Evolutionary conservation across 768 basidiomycete species (phyloP), one percentile per base, ranked within the genome.

Genomic region (Pulveroboletus sp.): DNA sequence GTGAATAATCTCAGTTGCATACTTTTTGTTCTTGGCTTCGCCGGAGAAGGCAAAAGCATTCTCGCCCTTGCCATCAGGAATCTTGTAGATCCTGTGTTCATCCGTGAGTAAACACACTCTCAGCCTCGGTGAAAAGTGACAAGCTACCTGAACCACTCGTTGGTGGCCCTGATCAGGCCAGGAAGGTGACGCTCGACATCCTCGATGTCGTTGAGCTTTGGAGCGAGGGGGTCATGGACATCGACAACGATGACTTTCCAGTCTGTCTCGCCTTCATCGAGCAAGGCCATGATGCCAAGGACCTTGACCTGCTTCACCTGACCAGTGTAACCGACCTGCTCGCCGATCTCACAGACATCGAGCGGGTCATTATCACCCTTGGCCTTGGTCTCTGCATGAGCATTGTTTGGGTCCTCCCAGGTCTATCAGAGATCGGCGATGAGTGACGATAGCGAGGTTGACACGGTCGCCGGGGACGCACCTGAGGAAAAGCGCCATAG

Each of bases 241-340:
- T 98, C 96, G 58, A 98, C 92, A 68, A 95, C 96, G 71, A 99
- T 83, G 75, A 99, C 90, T 74, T 99, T 99, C 96, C 96, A 99
- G 77, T 98, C 96, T 58, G 96, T 98, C 77, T 98, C 96, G 62
- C 96, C 96, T 70, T 98, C 96, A 67, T 99, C 96, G 59, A 98
- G 85, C 51, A 98, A 79, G 50, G 96, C 96, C 95, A 98, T 98
- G 82, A 98, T 95, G 55, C 96, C 96, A 64, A 99, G 90, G 58
- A 99, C 89, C 79, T 99, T 99, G 82, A 99, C 96, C 72, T 97
- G 96, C 77, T 98, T 99, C 71, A 99, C 82, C 70, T 98, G 94
- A 50, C 96, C 96, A 55, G 85, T 83, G 70, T 93, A 92, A 59
- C 95, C 96, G 62, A 98, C 89, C 71, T 94, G 90, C 71, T 99